These are phyloP conservation scores for Monosporozyma solicola DNA, from an alignment of 805 yeast genomes.

Conservation along the genomic window DNA sequence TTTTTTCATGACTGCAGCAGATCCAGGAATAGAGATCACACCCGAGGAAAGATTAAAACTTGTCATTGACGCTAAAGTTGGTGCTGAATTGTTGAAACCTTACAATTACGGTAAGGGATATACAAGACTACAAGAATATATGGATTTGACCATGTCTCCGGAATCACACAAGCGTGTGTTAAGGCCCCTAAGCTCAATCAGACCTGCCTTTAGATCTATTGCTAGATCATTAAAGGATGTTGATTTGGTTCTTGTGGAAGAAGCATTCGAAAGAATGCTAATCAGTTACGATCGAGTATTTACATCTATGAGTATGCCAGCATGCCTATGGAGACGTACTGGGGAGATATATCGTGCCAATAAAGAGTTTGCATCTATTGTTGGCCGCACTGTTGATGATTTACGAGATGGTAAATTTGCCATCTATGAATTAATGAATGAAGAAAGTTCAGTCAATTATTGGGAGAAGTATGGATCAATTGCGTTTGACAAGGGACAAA, in stretches of 20 bases:
- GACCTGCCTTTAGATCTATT: conserved; percentile 91
- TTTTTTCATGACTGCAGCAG: conserved; percentile 92
- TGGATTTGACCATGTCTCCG: conserved; percentile 89
- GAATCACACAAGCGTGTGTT: conserved; percentile 74
- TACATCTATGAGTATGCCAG: conserved; percentile 96
- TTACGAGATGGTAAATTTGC: conserved; percentile 86
- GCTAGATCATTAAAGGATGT: conserved; percentile 85
- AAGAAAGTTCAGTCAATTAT: conserved; percentile 90
- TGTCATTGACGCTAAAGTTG: conserved; percentile 87
- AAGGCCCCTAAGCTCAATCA: conserved; percentile 72
- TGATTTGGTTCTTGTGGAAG: conserved; percentile 86
- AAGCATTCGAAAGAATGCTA: conserved; percentile 86
- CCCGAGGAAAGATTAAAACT: conserved; percentile 91
- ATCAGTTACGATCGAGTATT: conserved; percentile 90
- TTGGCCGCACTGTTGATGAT: conserved; percentile 84
- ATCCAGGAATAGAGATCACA: conserved; percentile 87
- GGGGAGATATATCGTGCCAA: conserved; percentile 94
- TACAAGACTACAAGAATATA: conserved; percentile 77
- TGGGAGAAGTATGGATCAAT: conserved; percentile 97
- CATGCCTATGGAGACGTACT: conserved; percentile 93
- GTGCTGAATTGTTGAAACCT: conserved; percentile 87
- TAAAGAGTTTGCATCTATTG: conserved; percentile 89
- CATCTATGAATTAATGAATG: conserved; percentile 88
- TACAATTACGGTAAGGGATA: conserved; percentile 92
- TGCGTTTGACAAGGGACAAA: conserved; percentile 92